A percentile compares a stretch with the other conserved stretches of the same genome.
phyloP scores from a whole-genome alignment of 78 protist species.

The Diacronema lutheri region DNA sequence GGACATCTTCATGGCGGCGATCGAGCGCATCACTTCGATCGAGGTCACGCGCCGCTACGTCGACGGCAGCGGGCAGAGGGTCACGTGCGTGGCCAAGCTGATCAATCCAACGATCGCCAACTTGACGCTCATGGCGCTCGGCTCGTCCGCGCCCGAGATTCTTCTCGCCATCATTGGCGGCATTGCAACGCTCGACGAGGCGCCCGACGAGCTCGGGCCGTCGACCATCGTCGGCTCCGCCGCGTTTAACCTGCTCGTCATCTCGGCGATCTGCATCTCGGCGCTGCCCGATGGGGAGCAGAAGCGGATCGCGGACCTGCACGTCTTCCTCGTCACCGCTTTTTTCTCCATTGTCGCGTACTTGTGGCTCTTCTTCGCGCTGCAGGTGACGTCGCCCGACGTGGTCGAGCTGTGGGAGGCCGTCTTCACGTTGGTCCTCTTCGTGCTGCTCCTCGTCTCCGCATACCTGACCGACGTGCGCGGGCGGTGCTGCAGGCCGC shows the following conservation, averaged over 20 bases:
- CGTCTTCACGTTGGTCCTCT: background rate
- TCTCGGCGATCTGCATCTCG: constrained; percentile 31
- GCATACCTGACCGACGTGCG: background rate
- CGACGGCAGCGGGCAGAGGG: background rate
- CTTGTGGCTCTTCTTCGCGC: constrained; percentile 20
- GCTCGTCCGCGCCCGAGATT: too few species aligned
- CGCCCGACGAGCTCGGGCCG: constrained; percentile 26
- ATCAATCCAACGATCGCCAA: constrained; percentile 43
- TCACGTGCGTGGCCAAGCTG: background rate
- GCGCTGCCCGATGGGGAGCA: background rate
- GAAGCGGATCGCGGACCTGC: background rate
- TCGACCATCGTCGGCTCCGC: constrained; percentile 29
- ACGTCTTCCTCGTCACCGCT: constrained; percentile 24
- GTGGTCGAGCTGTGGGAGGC: background rate
- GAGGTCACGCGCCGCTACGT: background rate
- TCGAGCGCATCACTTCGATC: constrained; percentile 23
- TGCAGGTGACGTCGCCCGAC: background rate
- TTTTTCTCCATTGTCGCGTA: constrained; percentile 14
- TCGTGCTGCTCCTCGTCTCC: background rate
- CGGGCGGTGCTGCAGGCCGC: too few species aligned
- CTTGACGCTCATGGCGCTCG: too few species aligned
- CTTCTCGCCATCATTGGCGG: background rate
- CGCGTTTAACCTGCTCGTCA: constrained; percentile 30
- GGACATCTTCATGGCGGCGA: constrained; percentile 41
- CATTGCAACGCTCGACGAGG: background rate